Conservation (phyloP, 164 flowering plant species). For the Dillenia suffruticosa region DNA sequence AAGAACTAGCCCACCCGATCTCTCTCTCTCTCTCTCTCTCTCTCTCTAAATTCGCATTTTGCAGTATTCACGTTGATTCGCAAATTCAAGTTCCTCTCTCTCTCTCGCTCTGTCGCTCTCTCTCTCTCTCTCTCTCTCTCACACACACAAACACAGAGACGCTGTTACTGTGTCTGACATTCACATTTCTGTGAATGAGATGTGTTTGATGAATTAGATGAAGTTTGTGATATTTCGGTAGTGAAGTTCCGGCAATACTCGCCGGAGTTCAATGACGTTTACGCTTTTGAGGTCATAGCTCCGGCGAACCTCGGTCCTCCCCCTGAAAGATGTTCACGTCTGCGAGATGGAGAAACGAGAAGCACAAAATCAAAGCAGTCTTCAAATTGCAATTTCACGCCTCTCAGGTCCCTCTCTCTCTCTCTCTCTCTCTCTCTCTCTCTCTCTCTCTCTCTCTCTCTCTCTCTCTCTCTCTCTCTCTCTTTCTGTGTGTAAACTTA, state of each 20-base stretch:
- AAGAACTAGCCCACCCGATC: too few relatives aligned
- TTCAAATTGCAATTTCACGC: constrained; percentile 86
- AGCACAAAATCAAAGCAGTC: constrained; percentile 70
- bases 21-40: too few relatives aligned
- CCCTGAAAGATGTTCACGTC: constrained; percentile 63
- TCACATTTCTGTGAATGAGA: too few relatives aligned
- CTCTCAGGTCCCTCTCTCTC: constrained; percentile 51
- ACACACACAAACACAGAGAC: not conserved
- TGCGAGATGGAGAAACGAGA: constrained; percentile 86
- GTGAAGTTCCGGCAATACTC: not conserved
- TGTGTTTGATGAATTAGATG: not conserved
- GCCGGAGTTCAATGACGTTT: not conserved
- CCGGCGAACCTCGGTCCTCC: constrained; percentile 8
- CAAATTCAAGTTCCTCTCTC: too few relatives aligned
- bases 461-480: too few relatives aligned
- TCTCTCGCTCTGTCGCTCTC: too few relatives aligned
- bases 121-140: too few relatives aligned
- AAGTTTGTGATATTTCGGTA: not conserved
- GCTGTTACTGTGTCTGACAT: constrained; percentile 3
- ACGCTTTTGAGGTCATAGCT: constrained; percentile 9
- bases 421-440: too few relatives aligned
- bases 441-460: too few relatives aligned
- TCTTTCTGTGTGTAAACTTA: not conserved
- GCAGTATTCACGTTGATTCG: too few relatives aligned
- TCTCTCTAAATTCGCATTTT: too few relatives aligned